A percentile compares a stretch with the other conserved stretches of the same genome.
These are phyloP conservation scores for Ocimum tenuiflorum DNA, from an alignment of 257 asterid species.

Conservation along the genomic window DNA sequence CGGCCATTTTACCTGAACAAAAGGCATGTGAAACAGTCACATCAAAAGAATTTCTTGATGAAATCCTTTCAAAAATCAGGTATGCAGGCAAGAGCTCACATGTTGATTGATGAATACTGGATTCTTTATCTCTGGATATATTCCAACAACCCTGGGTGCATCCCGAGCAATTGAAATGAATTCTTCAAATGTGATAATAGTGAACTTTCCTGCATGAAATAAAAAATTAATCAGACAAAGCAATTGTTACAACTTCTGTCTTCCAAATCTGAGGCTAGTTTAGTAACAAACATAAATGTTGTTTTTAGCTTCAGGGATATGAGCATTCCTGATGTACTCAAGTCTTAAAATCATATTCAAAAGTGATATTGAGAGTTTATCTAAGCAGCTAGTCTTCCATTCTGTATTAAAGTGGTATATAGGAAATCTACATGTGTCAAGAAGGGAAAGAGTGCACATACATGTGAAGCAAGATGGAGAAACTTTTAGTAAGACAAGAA, in stretches of 20 bases:
- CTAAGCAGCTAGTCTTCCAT: no score
- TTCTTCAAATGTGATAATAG: conserved; percentile 83
- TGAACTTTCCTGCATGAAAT: conserved; percentile 56
- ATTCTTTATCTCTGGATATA: conserved; percentile 95
- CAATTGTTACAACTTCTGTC: no score
- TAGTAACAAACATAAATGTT: no score
- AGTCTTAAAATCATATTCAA: no score
- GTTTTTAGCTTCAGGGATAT: no score
- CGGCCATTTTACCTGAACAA: conserved; percentile 78
- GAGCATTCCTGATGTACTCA: no score
- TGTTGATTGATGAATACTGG: conserved; percentile 79
- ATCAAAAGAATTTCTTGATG: not conserved
- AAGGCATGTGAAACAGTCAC: not conserved
- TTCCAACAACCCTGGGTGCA: conserved; percentile 84
- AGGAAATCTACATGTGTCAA: no score
- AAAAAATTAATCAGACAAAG: no score
- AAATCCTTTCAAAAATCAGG: not conserved
- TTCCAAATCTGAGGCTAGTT: no score
- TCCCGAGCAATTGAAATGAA: conserved; percentile 75
- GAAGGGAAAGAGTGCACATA: not conserved
- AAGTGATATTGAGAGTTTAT: no score
- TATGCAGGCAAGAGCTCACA: conserved; percentile 38
- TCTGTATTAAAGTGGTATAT: no score
- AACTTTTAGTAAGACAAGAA: not conserved
- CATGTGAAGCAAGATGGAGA: not conserved